phyloP scores from a whole-genome alignment of 805 yeast genomes.

The Starmerella khaoyaiensis region DNA sequence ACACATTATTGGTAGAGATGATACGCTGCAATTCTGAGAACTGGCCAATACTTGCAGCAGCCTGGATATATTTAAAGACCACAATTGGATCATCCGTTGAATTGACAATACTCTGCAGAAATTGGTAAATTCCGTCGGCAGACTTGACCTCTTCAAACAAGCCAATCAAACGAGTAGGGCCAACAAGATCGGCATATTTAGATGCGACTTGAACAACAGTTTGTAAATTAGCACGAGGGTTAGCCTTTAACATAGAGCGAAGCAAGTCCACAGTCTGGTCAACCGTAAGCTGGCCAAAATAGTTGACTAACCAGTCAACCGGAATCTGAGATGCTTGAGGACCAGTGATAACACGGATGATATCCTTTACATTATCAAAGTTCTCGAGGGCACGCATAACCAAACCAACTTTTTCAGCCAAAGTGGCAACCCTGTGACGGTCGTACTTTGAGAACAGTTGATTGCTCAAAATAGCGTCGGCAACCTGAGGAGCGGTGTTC shows the following conservation, averaged over 20 bases:
- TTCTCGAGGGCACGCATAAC: constrained; percentile 93
- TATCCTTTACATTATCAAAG: constrained; percentile 87
- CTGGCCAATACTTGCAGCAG: constrained; percentile 85
- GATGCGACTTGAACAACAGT: constrained; percentile 93
- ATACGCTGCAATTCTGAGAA: constrained; percentile 89
- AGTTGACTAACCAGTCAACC: constrained; percentile 83
- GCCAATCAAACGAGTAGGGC: constrained; percentile 71
- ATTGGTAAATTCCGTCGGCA: constrained; percentile 87
- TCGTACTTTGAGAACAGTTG: constrained; percentile 93
- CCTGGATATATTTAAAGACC: constrained; percentile 88
- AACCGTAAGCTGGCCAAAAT: constrained; percentile 86
- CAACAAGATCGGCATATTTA: constrained; percentile 86
- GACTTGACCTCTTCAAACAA: constrained; percentile 89
- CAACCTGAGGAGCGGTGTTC: constrained; percentile 96
- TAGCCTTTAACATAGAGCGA: constrained; percentile 68
- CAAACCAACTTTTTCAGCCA: constrained; percentile 93
- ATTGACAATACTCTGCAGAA: constrained; percentile 84
- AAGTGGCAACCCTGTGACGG: constrained; percentile 77
- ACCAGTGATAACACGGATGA: constrained; percentile 86
- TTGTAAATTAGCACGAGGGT: constrained; percentile 78
- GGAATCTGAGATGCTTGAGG: constrained; percentile 51
- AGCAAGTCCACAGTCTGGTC: constrained; percentile 84
- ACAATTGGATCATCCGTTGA: constrained; percentile 88
- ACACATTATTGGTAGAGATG: constrained; percentile 84
- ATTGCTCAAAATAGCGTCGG: constrained; percentile 95